These are phyloP conservation scores for Acidomyces sp. DNA, from an alignment of 495 filamentous ascomycete genomes.

Conservation along the genomic window DNA sequence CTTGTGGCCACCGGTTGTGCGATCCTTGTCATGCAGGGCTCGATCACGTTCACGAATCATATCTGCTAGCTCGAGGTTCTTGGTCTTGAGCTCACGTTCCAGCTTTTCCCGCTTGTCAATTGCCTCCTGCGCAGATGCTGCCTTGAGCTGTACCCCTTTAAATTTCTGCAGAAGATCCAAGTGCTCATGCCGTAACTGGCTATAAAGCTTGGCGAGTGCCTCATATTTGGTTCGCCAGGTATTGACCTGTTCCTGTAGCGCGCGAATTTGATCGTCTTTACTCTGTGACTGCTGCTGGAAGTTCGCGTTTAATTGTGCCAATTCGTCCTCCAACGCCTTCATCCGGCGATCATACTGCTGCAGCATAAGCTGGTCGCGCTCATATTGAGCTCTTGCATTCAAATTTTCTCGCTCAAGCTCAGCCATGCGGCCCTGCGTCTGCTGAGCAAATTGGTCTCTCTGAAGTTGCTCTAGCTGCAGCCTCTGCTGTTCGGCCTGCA, in stretches of 20 bases:
- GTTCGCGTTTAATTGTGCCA: conserved; percentile 67
- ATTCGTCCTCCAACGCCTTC: conserved; percentile 81
- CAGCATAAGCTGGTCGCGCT: conserved; percentile 90
- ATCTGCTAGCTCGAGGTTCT: conserved; percentile 93
- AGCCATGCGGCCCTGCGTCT: conserved; percentile 84
- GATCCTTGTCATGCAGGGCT: conserved; percentile 85
- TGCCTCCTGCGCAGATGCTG: conserved; percentile 89
- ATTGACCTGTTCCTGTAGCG: conserved; percentile 88
- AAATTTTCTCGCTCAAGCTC: conserved; percentile 92
- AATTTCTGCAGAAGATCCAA: conserved; percentile 88
- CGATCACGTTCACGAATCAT: conserved; percentile 97
- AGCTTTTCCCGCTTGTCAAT: conserved; percentile 91
- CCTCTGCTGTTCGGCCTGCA: conserved; percentile 76
- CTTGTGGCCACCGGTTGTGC: conserved; percentile 68
- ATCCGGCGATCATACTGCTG: conserved; percentile 92
- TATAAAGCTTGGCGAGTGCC: conserved; percentile 89
- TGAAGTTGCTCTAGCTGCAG: conserved; percentile 80
- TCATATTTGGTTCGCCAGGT: conserved; percentile 97
- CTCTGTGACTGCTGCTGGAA: conserved; percentile 72
- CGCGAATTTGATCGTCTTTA: conserved; percentile 85
- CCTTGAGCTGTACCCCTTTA: conserved; percentile 90
- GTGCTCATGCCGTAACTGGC: conserved; percentile 89
- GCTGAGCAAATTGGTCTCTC: conserved; percentile 73
- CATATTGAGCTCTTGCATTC: conserved; percentile 86
- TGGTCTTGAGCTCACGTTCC: conserved; percentile 93